Evolutionary conservation across 2,329 filamentous ascomycete species (phyloP).

Genomic region (Moelleriella libera): DNA sequence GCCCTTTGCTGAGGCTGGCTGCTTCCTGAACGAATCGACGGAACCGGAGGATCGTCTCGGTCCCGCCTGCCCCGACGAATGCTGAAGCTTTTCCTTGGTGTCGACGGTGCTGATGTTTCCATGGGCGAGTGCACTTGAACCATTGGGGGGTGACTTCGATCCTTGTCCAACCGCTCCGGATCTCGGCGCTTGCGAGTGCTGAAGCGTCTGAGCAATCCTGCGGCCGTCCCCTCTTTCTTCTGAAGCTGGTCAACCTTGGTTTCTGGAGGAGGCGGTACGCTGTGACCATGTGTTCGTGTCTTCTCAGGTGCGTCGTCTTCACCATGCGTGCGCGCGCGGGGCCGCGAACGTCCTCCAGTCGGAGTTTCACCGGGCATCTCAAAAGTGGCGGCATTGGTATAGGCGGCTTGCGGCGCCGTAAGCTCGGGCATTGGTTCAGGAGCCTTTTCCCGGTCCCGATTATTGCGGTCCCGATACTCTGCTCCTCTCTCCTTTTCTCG

Average conservation of each 20-base stretch:
- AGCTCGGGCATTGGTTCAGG: conserved; percentile 54
- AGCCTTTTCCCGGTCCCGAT: conserved; percentile 20
- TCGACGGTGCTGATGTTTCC: conserved; percentile 24
- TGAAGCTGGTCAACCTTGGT: conserved; percentile 44
- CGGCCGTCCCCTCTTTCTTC: conserved; percentile 80
- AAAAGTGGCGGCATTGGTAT: conserved; percentile 74
- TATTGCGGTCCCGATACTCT: conserved; percentile 11
- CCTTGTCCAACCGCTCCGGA: conserved; percentile 45
- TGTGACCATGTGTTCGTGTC: conserved; percentile 11
- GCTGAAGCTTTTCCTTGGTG: conserved; percentile 77
- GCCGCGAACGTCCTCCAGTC: conserved; percentile 69
- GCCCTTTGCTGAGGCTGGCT: conserved; percentile 64
- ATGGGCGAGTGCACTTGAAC: conserved; percentile 63
- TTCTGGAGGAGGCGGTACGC: conserved; percentile 29
- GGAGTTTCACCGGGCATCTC: conserved; percentile 83
- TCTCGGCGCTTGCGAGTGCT: conserved; percentile 73
- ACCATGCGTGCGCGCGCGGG: conserved; percentile 81
- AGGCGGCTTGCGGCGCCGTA: conserved; percentile 66
- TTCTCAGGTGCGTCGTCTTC: conserved; percentile 76
- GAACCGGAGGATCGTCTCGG: conserved; percentile 32
- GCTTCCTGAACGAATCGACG: conserved; percentile 38
- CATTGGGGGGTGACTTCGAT: conserved; percentile 54
- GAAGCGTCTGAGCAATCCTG: conserved; percentile 72
- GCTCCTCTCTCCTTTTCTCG: conserved; percentile 7
- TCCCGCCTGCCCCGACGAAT: conserved; percentile 49